Base-by-base conservation (phyloP, 1,284 basidiomycete species). In the Leccinum variabile region DNA sequence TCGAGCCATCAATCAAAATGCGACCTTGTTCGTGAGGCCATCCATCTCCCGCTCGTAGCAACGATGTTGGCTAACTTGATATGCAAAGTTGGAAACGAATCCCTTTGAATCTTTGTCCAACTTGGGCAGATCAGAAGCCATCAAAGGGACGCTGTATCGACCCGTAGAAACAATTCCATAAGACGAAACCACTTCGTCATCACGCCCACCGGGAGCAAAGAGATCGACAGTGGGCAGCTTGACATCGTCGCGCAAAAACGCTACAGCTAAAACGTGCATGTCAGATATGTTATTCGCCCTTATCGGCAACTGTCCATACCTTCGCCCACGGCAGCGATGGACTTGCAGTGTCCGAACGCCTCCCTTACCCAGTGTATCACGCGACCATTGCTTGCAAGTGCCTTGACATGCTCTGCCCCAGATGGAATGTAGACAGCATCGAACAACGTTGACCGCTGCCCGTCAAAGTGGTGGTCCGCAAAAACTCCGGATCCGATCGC, bases 311-410 rank as follows among this genome's bases (percentile, higher is more conserved):
- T 60, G 6, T 57, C 32, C 59, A 11, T 57, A 64, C 87, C 87
- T 74, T 87, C 82, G 18, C 90, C 91, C 44, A 88, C 79, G 5
- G 86, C 90, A n/a, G 85, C 88, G 57, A 93, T 90, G 11, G 87
- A 71, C 76, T 93, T 92, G 74, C 86, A 85, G 73, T 93, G 91
- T 28, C 89, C 89, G 75, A 90, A 93, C 1, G 90, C 85, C 18
- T 22, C 1, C 18, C 18, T 22, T 1, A 89, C 81, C 81, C 88
- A 92, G 70, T 93, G 89, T 6, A 89, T 73, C 11, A 77, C 81
- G 6, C 89, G 80, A 4, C 88, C 89, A 61, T 81, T 84, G 44
- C 75, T 74, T 14, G 75, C 76, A 30, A 92, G 79, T 37, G 79
- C 72, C 68, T 84, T 80, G 11, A 78, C 81, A 66, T 86, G 83